Evolutionary conservation across 2,329 filamentous ascomycete species (phyloP), one percentile per base, ranked within the genome.

Genomic region (Geosmithia morbida): DNA sequence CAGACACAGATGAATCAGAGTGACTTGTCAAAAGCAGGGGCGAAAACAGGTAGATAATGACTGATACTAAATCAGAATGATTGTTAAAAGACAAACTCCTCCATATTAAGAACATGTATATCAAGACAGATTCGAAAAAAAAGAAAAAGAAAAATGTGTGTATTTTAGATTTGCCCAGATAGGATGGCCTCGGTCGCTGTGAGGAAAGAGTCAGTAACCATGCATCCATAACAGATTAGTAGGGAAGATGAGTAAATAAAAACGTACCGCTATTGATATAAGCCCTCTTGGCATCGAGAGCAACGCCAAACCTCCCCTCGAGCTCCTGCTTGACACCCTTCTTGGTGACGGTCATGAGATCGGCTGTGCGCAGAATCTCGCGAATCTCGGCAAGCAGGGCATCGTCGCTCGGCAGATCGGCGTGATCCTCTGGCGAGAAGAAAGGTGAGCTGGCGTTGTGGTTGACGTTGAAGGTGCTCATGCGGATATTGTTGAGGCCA

Each of bases 261-360:
- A 44, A 77, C 83, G 68, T 81, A 90, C 85, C 85, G 68, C 82
- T 88, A 64, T 88, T 89, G 61, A 98, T 97, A 66, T 96, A 98
- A 49, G 86, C 80, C 65, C 89, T 83, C 75, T 87, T 94, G 47
- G 81, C 72, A 61, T 97, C 89, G 50, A 98, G 75, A 50, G 81
- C 78, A 52, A 94, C 81, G 51, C 85, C 86, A 59, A 98, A 98
- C 52, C 89, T 78, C 58, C 81, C 79, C 73, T 98, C 92, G 49
- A 98, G 69, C 69, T 98, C 92, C 55, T 78, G 68, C 75, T 97
- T 97, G 66, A 98, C 85, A 57, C 85, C 87, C 79, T 98, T 98
- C 80, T 98, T 98, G 54, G 92, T 98, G 42, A 98, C 87, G 4
- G 79, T 89, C 92, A 98, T 98, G 59, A 98, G 69, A 66, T 98